Evolutionary conservation across 495 filamentous ascomycete species (phyloP), one percentile per base, ranked within the genome.

Genomic region (Cercophora newfieldiana): DNA sequence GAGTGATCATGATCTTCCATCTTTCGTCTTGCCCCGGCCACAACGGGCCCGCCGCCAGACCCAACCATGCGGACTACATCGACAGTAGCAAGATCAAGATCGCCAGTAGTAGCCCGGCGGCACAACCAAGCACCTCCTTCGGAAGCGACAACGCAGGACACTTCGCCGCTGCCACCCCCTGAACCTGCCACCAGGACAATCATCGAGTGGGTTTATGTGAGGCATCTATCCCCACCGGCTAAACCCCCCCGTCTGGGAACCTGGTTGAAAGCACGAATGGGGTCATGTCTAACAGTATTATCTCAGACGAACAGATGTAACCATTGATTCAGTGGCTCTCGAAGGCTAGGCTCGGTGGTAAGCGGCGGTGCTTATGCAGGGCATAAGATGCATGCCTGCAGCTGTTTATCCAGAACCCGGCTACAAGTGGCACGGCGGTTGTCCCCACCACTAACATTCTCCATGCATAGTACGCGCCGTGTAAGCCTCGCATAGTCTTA

Each of bases 11-110:
- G 49, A 53, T 53, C 49, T 53, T 22, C 29, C 26, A 59, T 19
- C 58, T 28, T 33, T 26, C 58, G 30, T 47, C 58, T 48, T 33
- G 58, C 58, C 58, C 31, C 58, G n/a, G 21, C 30, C 58, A 28
- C 30, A 60, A 60, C 58, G 58, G 26, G 48, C 5, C 58, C 58
- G 58, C 58, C 58, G 58, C 31, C 58, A 60, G 31, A 48, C 31
- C 58, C 58, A 60, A 60, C 33, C n/a, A 60, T 33, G 16, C 21
- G 31, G 58, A 60, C 58, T 60, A 60, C 58, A 24, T 60, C 58
- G 58, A 60, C 18, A 60, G 58, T 22, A 28, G 58, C 18, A 44
- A 48, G 12, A 48, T 60, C 30, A 24, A 60, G 31, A 60, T 60
- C 29, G 31, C 30, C n/a, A 60, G 58, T 33, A 48, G 58, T 47